These are phyloP conservation scores for Macrolepiota dolichaula DNA, from an alignment of 768 basidiomycete genomes.

Conservation along the genomic window DNA sequence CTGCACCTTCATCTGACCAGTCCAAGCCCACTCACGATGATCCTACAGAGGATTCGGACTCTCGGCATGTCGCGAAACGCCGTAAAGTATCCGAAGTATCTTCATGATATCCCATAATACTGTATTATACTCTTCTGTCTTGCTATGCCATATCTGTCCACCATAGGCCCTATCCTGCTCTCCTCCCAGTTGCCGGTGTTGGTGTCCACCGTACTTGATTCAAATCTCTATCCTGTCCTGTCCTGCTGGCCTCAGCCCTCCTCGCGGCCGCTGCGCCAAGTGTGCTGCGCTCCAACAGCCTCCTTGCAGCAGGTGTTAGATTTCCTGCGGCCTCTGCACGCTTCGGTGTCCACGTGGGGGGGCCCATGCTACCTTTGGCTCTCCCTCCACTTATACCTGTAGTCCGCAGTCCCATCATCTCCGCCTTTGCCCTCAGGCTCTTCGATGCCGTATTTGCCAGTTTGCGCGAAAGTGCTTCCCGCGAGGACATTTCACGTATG, in stretches of 20 bases:
- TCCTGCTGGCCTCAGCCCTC: slow-evolving; percentile 58
- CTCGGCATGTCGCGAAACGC: slow-evolving; percentile 49
- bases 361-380: slow-evolving; percentile 65
- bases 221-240: slow-evolving; percentile 55
- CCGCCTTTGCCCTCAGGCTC: slow-evolving; percentile 76
- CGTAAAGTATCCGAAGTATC: slow-evolving; percentile 44
- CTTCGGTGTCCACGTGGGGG: slow-evolving; percentile 78
- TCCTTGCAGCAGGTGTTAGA: slow-evolving; percentile 82
- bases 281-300: slow-evolving; percentile 71
- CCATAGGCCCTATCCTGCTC: background rate
- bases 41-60: slow-evolving; percentile 16
- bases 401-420: slow-evolving; percentile 45
- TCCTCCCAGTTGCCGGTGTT: slow-evolving; percentile 45
- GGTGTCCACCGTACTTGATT: slow-evolving; percentile 77
- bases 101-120: background rate
- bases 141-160: background rate
- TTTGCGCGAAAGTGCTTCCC: slow-evolving; percentile 79
- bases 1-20: slow-evolving; percentile 13
- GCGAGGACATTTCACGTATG: slow-evolving; percentile 69
- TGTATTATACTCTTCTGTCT: background rate
- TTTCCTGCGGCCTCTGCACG: slow-evolving; percentile 68
- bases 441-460: slow-evolving; percentile 81
- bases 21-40: slow-evolving; percentile 1
- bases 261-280: slow-evolving; percentile 59
- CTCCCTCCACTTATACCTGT: slow-evolving; percentile 32